A percentile compares a stretch with the other conserved stretches of the same genome.
These are phyloP conservation scores for Drechslera avenae DNA, from an alignment of 2,329 filamentous ascomycete species.

Conservation along the genomic window DNA sequence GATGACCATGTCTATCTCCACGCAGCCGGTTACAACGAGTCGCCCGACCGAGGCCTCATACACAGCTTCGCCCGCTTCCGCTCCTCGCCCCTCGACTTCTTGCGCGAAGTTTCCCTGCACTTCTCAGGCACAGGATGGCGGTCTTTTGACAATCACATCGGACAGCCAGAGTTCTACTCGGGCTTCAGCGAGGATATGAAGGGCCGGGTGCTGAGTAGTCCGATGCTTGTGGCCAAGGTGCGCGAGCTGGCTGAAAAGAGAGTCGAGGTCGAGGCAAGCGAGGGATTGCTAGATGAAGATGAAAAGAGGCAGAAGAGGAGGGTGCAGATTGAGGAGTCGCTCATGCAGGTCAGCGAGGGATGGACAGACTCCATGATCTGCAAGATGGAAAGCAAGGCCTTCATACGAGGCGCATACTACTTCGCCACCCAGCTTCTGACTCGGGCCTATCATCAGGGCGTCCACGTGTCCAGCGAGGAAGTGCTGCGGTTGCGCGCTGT, in stretches of 20 bases:
- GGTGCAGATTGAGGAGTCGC: conserved; percentile 71
- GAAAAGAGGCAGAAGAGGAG: conserved; percentile 65
- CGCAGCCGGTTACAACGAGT: conserved; percentile 50
- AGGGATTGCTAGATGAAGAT: conserved; percentile 67
- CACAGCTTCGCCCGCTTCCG: conserved; percentile 88
- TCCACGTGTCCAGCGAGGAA: conserved; percentile 95
- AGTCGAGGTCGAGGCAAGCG: conserved; percentile 74
- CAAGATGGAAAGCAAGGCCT: conserved; percentile 94
- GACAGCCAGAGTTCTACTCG: conserved; percentile 89
- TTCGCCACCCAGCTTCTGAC: conserved; percentile 84
- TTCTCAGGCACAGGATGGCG: conserved; percentile 95
- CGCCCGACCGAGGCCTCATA: conserved; percentile 71
- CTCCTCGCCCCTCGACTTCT: conserved; percentile 73
- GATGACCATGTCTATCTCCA: conserved; percentile 54
- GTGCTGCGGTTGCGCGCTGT: conserved; percentile 81
- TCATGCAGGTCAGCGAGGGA: conserved; percentile 81
- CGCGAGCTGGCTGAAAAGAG: conserved; percentile 75
- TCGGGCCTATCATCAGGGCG: conserved; percentile 93
- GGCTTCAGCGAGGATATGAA: conserved; percentile 94
- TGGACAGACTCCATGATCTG: conserved; percentile 97
- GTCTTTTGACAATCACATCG: conserved; percentile 86
- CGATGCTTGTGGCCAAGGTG: conserved; percentile 76
- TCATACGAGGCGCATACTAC: conserved; percentile 93
- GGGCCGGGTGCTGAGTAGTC: conserved; percentile 72
- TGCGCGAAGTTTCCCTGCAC: conserved; percentile 91